Evolutionary conservation across 1,284 basidiomycete genomes (phyloP), one percentile per base, ranked within the genome.

Genomic region (Microbotryum scabiosae): DNA sequence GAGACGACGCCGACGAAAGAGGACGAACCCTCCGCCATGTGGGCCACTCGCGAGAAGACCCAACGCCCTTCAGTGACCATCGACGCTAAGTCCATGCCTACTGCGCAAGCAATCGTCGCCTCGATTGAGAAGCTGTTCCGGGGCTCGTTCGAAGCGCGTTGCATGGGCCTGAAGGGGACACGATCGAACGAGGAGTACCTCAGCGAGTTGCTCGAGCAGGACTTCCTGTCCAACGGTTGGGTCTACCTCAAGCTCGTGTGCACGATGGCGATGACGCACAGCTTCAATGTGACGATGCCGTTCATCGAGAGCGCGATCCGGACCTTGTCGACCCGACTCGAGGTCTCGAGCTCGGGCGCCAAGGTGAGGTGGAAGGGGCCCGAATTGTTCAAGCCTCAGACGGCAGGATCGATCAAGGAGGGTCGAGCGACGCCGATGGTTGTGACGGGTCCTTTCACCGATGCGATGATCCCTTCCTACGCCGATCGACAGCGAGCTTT

Each of bases 211-310:
- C 59, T 68, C 41, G 53, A 62, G 36, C 54, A 63, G 45, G 64
- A 63, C 54, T 62, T 51, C 20, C 60, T 66, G 44, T 62, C 66
- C 4, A 60, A 59, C 23, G 66, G 62, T 12, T 68, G 60, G 60
- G 58, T 61, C 49, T 68, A 66, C 56, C 64, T 68, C 47, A 68
- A 68, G 60, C 61, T 68, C 47, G 64, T 57, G 25, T 46, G 60
- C 51, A 66, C 64, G 20, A 68, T 68, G 66, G 59, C 60, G 10
- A 55, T 60, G 45, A 32, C 64, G 4, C 58, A 64, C 32, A 54
- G 60, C 7, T 66, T 62, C 58, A 62, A 26, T 43, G 64, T 66
- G 50, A 68, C 66, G 8, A 41, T 63, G 43, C 32, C 49, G 21
- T 68, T 66, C 56, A 58, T 68, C 21, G 64, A 64, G 49, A 56